Evolutionary conservation across 495 filamentous ascomycete species (phyloP), one percentile per base, ranked within the genome.

Genomic region (Podospora conica): DNA sequence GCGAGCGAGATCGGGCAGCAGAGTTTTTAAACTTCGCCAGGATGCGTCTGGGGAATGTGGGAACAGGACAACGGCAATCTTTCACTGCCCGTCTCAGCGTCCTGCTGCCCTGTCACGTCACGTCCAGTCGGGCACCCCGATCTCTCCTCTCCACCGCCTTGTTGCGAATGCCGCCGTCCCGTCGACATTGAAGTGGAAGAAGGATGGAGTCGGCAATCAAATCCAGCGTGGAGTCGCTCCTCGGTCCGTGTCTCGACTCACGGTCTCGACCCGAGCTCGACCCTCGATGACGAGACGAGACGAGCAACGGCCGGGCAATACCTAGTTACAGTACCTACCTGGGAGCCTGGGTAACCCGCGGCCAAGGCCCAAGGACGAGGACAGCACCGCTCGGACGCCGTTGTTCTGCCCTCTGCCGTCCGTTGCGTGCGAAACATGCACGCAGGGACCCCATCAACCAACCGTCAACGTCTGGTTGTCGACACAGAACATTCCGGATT

Each of bases 381-480:
- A 48, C 40, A 48, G 8, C 29, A n/a, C 15, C 40, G 40, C 40
- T 48, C 40, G 40, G 40, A 48, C 55, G 21, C 21, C 55, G 55
- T 56, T 11, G 55, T 22, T 22, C 55, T 22, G 27, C 57, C 22
- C 22, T 20, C 18, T 59, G 22, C 23, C 57, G 57, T 59, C 10
- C 10, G 57, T 48, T 29, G 61, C 61, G 61, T 24, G 54, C 61
- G 61, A 63, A 63, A 63, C 48, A 63, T 63, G 61, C 40, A 63
- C 53, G 61, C 61, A 63, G 25, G 59, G 59, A 29, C 61, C 22
- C 12, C 24, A 28, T 63, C 48, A 21, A 55, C 40, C 40, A 48
- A 48, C 40, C 4, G 40, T 48, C 40, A 48, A 48, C 40, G 40
- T 48, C 40, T 48, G 40, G 40, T 48, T 48, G 40, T n/a, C 40